Conservation (phyloP, 2,329 filamentous ascomycete species). For the Hymenoscyphus salicellus region DNA sequence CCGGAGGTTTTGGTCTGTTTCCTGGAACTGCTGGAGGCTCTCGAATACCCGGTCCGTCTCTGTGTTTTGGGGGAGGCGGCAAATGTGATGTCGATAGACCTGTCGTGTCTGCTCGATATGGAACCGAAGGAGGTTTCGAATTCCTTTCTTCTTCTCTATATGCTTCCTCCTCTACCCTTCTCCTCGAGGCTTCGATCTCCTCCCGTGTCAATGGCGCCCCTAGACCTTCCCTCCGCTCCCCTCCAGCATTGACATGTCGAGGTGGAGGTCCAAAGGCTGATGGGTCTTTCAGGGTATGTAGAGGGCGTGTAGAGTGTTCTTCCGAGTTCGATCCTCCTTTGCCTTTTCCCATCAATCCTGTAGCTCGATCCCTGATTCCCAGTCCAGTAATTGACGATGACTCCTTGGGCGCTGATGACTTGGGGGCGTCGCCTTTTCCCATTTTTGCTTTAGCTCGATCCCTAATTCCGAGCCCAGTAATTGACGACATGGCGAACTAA, state of each 20-base stretch:
- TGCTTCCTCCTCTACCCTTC: slow-evolving; percentile 33
- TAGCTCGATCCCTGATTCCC: slow-evolving; percentile 39
- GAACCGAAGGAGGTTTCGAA: slow-evolving; percentile 48
- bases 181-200: slow-evolving; percentile 34
- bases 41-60: slow-evolving; percentile 33
- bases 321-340: slow-evolving; percentile 29
- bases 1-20: slow-evolving; percentile 33
- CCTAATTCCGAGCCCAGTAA: slow-evolving; percentile 38
- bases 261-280: slow-evolving; percentile 64
- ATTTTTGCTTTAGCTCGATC: slow-evolving; percentile 39
- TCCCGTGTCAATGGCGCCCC: slow-evolving; percentile 44
- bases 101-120: slow-evolving; percentile 59
- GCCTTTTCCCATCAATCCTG: slow-evolving; percentile 35
- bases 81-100: slow-evolving; percentile 57
- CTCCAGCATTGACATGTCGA: slow-evolving; percentile 44
- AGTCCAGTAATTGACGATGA: slow-evolving; percentile 37
- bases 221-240: slow-evolving; percentile 36
- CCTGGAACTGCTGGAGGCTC: slow-evolving; percentile 25
- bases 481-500: slow-evolving; percentile 6
- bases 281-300: slow-evolving; percentile 62
- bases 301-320: slow-evolving; percentile 43
- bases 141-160: slow-evolving; percentile 29
- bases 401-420: slow-evolving; percentile 39
- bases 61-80: slow-evolving; percentile 56
- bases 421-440: slow-evolving; percentile 44